A percentile compares a stretch with the other conserved stretches of the same genome.
Evolutionary conservation across 2,329 filamentous ascomycete genomes (phyloP).

Genomic region (Triangularia setosa): DNA sequence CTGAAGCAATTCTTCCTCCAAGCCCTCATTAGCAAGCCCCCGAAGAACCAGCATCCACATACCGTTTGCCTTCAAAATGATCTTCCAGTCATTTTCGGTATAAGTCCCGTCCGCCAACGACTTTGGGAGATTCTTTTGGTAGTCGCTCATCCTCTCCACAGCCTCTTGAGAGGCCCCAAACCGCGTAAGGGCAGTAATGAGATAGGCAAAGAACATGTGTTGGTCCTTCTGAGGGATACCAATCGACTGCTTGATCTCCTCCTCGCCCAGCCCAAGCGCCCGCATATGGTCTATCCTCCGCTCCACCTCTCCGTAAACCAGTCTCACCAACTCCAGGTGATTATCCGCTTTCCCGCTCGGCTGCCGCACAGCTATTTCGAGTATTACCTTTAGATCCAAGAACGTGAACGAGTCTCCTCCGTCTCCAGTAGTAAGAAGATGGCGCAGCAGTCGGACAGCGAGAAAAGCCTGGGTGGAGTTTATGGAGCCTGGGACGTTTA

Average conservation of each 20-base stretch:
- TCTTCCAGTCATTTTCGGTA: background rate
- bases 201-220: slow-evolving; percentile 37
- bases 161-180: slow-evolving; percentile 56
- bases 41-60: slow-evolving; percentile 51
- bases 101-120: background rate
- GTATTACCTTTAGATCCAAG: slow-evolving; percentile 43
- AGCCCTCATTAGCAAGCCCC: slow-evolving; percentile 59
- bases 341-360: slow-evolving; percentile 40
- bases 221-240: slow-evolving; percentile 15
- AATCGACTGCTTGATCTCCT: slow-evolving; percentile 24
- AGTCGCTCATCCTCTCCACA: slow-evolving; percentile 38
- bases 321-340: slow-evolving; percentile 46
- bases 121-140: slow-evolving; percentile 28
- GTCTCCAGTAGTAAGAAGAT: slow-evolving; percentile 53
- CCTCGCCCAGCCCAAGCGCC: slow-evolving; percentile 19
- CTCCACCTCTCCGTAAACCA: slow-evolving; percentile 40
- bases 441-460: slow-evolving; percentile 45
- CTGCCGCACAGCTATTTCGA: slow-evolving; percentile 40
- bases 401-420: slow-evolving; percentile 38
- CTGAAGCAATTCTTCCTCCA: slow-evolving; percentile 46
- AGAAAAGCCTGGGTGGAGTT: slow-evolving; percentile 66
- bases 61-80: slow-evolving; percentile 26
- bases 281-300: slow-evolving; percentile 22
- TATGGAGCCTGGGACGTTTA: slow-evolving; percentile 40
- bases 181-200: slow-evolving; percentile 47